A percentile compares a stretch with the other conserved stretches of the same genome.
Evolutionary conservation across 257 asterid species (phyloP).

Genomic region (Salvia miltiorrhiza): DNA sequence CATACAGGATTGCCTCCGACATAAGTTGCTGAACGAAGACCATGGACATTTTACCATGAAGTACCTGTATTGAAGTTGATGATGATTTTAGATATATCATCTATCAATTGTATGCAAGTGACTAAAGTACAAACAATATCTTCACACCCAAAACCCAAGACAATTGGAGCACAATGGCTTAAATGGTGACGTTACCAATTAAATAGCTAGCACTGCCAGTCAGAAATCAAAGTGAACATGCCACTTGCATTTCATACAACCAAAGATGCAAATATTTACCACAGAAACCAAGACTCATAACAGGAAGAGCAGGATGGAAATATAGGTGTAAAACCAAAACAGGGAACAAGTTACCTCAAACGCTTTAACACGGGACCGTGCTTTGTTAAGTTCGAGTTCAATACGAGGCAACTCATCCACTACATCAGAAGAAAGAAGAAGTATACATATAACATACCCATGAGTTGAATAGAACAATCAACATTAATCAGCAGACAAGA

Average conservation of each 20-base stretch:
- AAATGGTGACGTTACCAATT: background rate
- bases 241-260: slow-evolving; percentile 3
- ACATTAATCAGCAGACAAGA: slow-evolving; percentile 11
- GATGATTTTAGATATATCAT: background rate
- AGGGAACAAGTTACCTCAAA: slow-evolving; percentile 48
- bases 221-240: background rate
- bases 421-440: slow-evolving; percentile 27
- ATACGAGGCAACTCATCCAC: slow-evolving; percentile 71
- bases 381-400: slow-evolving; percentile 73
- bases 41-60: slow-evolving; percentile 55
- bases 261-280: slow-evolving; percentile 13
- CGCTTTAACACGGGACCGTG: slow-evolving; percentile 77
- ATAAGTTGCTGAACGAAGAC: slow-evolving; percentile 54
- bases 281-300: slow-evolving; percentile 4
- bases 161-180: background rate
- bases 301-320: background rate
- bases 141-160: background rate
- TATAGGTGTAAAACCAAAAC: slow-evolving; percentile 10
- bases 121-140: slow-evolving; percentile 3
- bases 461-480: background rate
- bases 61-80: slow-evolving; percentile 48
- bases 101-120: background rate
- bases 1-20: slow-evolving; percentile 67
- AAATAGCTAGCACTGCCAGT: background rate
- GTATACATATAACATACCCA: slow-evolving; percentile 1